phyloP scores from a whole-genome alignment of 2,329 filamentous ascomycete genomes.

The Ambrosiella xylebori region DNA sequence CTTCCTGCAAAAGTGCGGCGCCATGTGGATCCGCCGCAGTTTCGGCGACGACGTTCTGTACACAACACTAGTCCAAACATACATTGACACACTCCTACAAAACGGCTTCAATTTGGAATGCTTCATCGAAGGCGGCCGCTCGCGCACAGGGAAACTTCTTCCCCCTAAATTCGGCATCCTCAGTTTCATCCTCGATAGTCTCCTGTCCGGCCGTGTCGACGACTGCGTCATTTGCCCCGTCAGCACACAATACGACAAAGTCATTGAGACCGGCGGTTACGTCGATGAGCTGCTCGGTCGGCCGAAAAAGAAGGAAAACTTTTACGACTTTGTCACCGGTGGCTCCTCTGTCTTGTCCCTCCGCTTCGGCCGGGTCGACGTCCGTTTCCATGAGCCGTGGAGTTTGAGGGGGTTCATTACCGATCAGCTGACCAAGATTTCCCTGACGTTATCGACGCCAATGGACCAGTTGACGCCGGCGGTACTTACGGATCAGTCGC shows the following conservation, averaged over 20 bases:
- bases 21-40: conserved; percentile 86
- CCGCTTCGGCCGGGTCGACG: conserved; percentile 79
- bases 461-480: conserved; percentile 26
- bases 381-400: conserved; percentile 94
- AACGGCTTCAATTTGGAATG: conserved; percentile 92
- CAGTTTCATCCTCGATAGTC: conserved; percentile 76
- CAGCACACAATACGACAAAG: conserved; percentile 95
- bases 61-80: conserved; percentile 81
- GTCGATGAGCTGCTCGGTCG: conserved; percentile 85
- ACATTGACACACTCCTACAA: conserved; percentile 82
- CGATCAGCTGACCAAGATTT: conserved; percentile 41
- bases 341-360: conserved; percentile 74
- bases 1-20: conserved; percentile 89
- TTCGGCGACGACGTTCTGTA: conserved; percentile 90
- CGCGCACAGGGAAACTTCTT: conserved; percentile 80
- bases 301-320: conserved; percentile 88
- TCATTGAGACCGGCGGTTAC: conserved; percentile 94
- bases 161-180: conserved; percentile 93
- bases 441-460: conserved; percentile 17
- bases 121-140: conserved; percentile 90
- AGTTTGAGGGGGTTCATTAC: conserved; percentile 68
- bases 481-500: conserved; percentile 18
- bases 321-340: conserved; percentile 73
- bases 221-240: conserved; percentile 92
- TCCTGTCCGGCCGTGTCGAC: conserved; percentile 71